Percentiles rank a stretch among this genome's conserved stretches.
Evolutionary conservation across 257 asterid species (phyloP).

Genomic region (Asclepias syriaca): DNA sequence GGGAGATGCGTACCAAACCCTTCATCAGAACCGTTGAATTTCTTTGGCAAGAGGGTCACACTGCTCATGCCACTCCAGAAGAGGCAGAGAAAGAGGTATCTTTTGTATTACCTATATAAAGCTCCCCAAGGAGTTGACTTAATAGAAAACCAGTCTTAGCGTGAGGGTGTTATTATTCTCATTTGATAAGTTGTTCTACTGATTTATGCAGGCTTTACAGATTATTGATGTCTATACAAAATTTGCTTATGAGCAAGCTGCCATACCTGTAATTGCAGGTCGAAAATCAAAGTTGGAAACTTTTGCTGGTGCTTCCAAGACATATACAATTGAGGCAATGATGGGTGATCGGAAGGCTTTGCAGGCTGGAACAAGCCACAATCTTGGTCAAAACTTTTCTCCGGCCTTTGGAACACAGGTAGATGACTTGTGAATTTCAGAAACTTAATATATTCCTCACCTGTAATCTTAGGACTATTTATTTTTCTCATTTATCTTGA

Average conservation of each 20-base stretch:
- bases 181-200: slow-evolving; percentile 29
- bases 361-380: slow-evolving; percentile 99
- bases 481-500: not conserved
- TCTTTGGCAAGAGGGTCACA: slow-evolving; percentile 99
- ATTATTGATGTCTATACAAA: slow-evolving; percentile 88
- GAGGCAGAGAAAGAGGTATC: slow-evolving; percentile 95
- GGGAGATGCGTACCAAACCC: slow-evolving; percentile 99
- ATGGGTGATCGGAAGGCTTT: slow-evolving; percentile 98
- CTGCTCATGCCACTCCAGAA: slow-evolving; percentile 89
- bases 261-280: slow-evolving; percentile 96
- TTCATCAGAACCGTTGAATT: slow-evolving; percentile 91
- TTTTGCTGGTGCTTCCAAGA: slow-evolving; percentile 91
- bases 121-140: not conserved
- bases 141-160: not conserved
- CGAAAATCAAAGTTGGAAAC: slow-evolving; percentile 92
- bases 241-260: slow-evolving; percentile 96
- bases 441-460: not conserved
- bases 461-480: not conserved
- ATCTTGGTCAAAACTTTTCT: slow-evolving; percentile 97
- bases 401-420: slow-evolving; percentile 97
- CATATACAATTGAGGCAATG: slow-evolving; percentile 98
- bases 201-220: slow-evolving; percentile 79
- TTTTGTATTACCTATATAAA: slow-evolving; percentile 10
- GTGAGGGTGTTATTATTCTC: slow-evolving; percentile 13
- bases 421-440: slow-evolving; percentile 6